Evolutionary conservation across 2,329 filamentous ascomycete genomes (phyloP).

Genomic region (Niveomyces coronatus): DNA sequence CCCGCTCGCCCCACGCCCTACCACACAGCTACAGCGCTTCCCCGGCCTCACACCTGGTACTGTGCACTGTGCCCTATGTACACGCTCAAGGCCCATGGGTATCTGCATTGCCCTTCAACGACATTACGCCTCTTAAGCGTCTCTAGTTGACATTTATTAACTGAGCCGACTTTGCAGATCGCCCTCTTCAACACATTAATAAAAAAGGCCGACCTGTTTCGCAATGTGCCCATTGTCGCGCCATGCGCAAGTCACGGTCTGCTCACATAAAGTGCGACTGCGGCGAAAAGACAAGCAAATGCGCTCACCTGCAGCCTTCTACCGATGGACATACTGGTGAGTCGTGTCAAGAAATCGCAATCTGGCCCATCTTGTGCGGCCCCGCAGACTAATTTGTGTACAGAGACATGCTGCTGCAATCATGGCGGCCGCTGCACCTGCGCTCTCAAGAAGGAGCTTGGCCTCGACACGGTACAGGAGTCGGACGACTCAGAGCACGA

Average conservation of each 20-base stretch:
- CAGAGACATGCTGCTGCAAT: slow-evolving; percentile 61
- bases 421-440: slow-evolving; percentile 59
- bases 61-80: not conserved
- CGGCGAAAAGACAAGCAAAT: slow-evolving; percentile 77
- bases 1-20: slow-evolving; percentile 2
- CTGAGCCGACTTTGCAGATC: slow-evolving; percentile 46
- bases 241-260: slow-evolving; percentile 89
- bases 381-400: not conserved
- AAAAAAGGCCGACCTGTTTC: slow-evolving; percentile 96
- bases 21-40: not conserved
- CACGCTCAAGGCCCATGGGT: not conserved
- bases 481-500: slow-evolving; percentile 49
- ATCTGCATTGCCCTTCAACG: not conserved
- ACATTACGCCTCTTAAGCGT: not conserved
- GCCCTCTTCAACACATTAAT: slow-evolving; percentile 86
- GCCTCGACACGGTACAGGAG: slow-evolving; percentile 53
- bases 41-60: slow-evolving; percentile 4
- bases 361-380: no score
- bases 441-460: slow-evolving; percentile 49
- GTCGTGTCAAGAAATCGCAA: no score
- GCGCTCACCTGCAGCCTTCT: slow-evolving; percentile 47
- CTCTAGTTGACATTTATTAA: not conserved
- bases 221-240: slow-evolving; percentile 94
- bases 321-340: slow-evolving; percentile 51
- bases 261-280: slow-evolving; percentile 96